Evolutionary conservation across 371 early-diverging fungal genomes (phyloP), one percentile per base, ranked within the genome.

Genomic region (Synchytrium microbalum): DNA sequence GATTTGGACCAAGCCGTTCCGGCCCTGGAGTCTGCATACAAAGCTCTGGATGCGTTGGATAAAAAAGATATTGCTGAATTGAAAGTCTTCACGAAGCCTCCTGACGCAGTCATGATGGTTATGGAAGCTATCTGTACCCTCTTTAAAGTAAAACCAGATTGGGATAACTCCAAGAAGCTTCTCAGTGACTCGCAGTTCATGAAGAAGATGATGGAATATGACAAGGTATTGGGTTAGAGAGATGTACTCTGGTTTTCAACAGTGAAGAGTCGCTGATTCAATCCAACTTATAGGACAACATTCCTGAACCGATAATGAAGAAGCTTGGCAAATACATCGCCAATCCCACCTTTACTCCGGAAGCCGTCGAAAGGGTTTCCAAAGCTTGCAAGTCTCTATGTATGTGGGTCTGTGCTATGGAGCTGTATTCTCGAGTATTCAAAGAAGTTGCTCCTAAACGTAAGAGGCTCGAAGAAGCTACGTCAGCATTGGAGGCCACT

Each of bases 351-450:
- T 83, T 83, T 65, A 82, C 69, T 27, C 73, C 81, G 0, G 83
- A 84, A 52, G 71, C 78, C 5, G 81, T 83, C 8, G 78, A 79
- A 58, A 72, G 74, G 28, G 82, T 79, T 0, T 76, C 79, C 2
- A 76, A 69, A 54, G 83, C 83, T 14, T 79, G 79, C 58, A 77
- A 80, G 63, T 77, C 79, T 51, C 72, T 83, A 68, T 77, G 76
- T 54, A 77, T 77, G 76, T 83, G 83, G 83, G 82, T 79, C 33
- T 72, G 81, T 46, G 83, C 83, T 2, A 78, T 83, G 80, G 83
- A 83, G 19, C 69, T 80, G 3, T 83, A 83, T 59, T 80, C 77
- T 29, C 69, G 82, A 1, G 82, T 83, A 1, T 78, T 73, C 67
- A 81, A 81, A 55, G 79, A 79, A 58, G 83, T 83, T 1, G 63